Base-by-base conservation (phyloP, 768 basidiomycete genomes). In the Russula vinacea region DNA sequence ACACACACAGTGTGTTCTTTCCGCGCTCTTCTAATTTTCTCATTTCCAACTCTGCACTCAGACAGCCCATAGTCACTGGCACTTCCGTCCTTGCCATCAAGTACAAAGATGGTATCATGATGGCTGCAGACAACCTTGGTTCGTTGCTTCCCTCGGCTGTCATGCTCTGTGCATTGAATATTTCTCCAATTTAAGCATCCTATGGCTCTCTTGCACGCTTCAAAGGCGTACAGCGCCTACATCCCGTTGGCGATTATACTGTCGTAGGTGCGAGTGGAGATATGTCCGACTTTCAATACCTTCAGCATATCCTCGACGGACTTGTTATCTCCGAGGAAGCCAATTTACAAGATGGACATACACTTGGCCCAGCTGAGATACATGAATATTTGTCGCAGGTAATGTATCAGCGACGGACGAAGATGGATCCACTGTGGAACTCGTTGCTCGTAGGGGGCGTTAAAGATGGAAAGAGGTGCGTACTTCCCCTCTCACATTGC, bases 121-220 rank as follows among this genome's bases (percentile, higher is more conserved):
- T 99, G 81, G 94, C 97, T 35, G 94, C 97, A 42, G 97, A 99
- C 80, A 98, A 89, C 71, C 88, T 98, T 56, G 95, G 95, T 95
- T 66, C 60, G 83, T 74, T 19, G 35, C 29, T 42, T 33, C 55
- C 49, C 3, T 52, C 5, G 39, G 37, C 7, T n/a, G 37, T 44
- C 22, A 19, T n/a, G 8, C 53, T 6, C 24, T 33, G 22, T 29
- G 7, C 32, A 44, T 2, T 37, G 55, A 45, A 33, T n/a, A 51
- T 65, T 5, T 62, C 29, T 26, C n/a, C 9, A 19, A 52, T 33
- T 56, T 49, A 66, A 93, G 94, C 93, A 13, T 98, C 97, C 0
- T 98, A 98, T 71, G 96, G 97, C 65, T 98, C 96, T 8, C 87
- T 98, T 56, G 94, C 97, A 2, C 88, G 95, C 39, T 97, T 97